Conservation (phyloP, 345 rosid species). For the Citrus sp. region DNA sequence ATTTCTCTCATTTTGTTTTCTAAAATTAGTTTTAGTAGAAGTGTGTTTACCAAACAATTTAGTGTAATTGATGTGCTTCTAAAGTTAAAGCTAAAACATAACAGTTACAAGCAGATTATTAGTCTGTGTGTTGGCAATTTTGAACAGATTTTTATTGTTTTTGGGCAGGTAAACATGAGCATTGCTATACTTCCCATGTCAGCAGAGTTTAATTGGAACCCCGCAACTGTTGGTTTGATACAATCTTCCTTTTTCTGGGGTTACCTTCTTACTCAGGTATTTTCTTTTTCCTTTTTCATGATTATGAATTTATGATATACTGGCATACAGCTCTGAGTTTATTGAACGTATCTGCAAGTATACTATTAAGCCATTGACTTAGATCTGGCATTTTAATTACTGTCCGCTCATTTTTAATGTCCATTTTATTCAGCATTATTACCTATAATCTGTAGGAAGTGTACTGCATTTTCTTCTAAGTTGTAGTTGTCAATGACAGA, state of each 20-base stretch:
- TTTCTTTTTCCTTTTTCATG: background rate
- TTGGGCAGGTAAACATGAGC: slow-evolving; percentile 91
- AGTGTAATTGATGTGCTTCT: background rate
- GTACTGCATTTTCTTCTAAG: slow-evolving; percentile 6
- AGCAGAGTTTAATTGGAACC: slow-evolving; percentile 85
- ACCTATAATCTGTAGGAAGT: background rate
- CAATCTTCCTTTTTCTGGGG: slow-evolving; percentile 99
- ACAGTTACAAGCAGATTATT: background rate
- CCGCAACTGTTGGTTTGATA: slow-evolving; percentile 80
- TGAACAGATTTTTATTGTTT: slow-evolving; percentile 15
- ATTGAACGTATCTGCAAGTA: background rate
- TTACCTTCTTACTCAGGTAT: slow-evolving; percentile 88
- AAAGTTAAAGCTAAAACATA: background rate
- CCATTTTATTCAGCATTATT: background rate
- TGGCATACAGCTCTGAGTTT: background rate
- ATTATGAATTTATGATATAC: background rate
- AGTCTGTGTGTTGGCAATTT: slow-evolving; percentile 12
- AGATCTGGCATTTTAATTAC: background rate
- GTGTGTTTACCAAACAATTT: background rate
- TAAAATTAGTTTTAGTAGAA: background rate
- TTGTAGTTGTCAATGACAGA: slow-evolving; percentile 36
- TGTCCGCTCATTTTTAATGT: background rate
- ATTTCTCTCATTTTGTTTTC: background rate
- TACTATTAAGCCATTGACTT: background rate
- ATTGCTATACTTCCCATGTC: slow-evolving; percentile 99